phyloP scores from a whole-genome alignment of 805 yeast species.

The Ogataea methylovora region DNA sequence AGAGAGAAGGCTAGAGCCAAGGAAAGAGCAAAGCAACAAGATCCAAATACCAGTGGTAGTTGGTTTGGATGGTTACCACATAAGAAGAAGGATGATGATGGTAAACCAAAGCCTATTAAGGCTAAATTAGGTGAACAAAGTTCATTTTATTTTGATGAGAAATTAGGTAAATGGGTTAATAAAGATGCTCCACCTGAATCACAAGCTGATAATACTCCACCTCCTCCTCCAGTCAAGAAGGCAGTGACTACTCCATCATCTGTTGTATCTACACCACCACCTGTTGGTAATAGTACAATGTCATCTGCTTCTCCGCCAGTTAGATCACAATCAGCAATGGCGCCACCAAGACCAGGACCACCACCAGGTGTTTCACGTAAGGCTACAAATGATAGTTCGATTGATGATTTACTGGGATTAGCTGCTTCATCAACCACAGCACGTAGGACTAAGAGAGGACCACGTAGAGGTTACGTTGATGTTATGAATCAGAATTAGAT shows the following conservation, averaged over 20 bases:
- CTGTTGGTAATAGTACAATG: constrained; percentile 4
- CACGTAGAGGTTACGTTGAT: constrained; percentile 55
- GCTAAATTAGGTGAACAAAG: constrained; percentile 84
- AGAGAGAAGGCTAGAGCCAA: constrained; percentile 3
- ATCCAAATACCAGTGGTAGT: constrained; percentile 12
- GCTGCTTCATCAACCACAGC: constrained; percentile 27
- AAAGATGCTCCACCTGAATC: constrained; percentile 61
- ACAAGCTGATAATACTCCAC: constrained; percentile 42
- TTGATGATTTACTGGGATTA: constrained; percentile 22
- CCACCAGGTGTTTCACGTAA: background rate
- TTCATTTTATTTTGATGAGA: constrained; percentile 73
- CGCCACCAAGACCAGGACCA: background rate
- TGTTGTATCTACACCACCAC: constrained; percentile 4
- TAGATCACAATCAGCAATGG: background rate
- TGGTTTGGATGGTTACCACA: constrained; percentile 64
- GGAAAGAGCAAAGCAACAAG: constrained; percentile 5
- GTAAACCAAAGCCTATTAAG: constrained; percentile 59
- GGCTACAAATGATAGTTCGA: constrained; percentile 13
- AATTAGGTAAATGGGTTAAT: constrained; percentile 82
- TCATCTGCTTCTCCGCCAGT: constrained; percentile 2
- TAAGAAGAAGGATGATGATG: constrained; percentile 45
- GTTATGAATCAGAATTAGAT: constrained; percentile 46
- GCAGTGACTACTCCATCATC: constrained; percentile 29
- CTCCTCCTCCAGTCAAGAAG: constrained; percentile 61
- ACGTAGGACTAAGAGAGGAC: constrained; percentile 44